Conservation (phyloP, 148 eudicot species). For the Camellia japonica region DNA sequence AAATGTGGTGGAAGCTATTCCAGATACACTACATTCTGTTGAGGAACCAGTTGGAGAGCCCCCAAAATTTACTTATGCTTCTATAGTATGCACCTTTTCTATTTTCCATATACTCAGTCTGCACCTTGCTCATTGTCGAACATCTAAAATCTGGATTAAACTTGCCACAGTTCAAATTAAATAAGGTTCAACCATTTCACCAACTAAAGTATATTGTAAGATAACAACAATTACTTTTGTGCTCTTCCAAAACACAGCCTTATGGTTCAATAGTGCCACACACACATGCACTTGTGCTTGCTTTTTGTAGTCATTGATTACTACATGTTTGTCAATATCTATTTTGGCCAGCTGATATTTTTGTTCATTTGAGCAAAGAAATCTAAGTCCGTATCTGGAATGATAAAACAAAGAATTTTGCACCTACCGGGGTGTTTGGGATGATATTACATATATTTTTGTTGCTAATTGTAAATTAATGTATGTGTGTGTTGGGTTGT, state of each 20-base stretch:
- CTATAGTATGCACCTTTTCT: constrained; percentile 57
- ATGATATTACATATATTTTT: too few species aligned
- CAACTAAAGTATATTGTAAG: not conserved
- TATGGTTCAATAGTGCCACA: not conserved
- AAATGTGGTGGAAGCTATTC: constrained; percentile 36
- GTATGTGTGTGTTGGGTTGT: too few species aligned
- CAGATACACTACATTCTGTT: constrained; percentile 36
- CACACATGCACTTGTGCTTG: too few species aligned
- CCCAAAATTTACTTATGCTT: constrained; percentile 67
- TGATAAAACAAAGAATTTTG: too few species aligned
- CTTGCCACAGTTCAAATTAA: not conserved
- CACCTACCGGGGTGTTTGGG: too few species aligned
- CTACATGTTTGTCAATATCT: too few species aligned
- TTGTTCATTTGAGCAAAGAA: too few species aligned
- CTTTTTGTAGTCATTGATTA: too few species aligned
- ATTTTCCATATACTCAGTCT: not conserved
- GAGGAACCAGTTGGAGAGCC: constrained; percentile 60
- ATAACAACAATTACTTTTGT: not conserved
- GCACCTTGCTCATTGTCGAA: not conserved
- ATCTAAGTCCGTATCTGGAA: not conserved
- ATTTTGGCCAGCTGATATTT: too few species aligned
- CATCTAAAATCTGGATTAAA: not conserved
- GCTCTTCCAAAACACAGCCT: not conserved
- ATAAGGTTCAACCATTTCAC: not conserved
- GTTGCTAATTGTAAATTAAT: too few species aligned